phyloP scores from a whole-genome alignment of 2,329 filamentous ascomycete genomes.

The Parastagonospora avenae region DNA sequence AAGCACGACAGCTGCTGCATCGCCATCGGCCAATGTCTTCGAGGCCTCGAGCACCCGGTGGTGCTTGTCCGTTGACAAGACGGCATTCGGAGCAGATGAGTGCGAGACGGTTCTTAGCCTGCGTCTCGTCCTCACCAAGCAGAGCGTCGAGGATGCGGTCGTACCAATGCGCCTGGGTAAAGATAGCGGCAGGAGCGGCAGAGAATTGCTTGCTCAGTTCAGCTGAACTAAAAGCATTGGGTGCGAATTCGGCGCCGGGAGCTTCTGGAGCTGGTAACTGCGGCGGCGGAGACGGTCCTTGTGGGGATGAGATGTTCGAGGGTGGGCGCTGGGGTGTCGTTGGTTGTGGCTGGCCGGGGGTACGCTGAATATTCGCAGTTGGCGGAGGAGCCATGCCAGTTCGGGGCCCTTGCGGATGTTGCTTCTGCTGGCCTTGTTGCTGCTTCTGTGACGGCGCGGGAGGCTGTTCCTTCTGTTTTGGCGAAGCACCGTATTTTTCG shows the following conservation, averaged over 20 bases:
- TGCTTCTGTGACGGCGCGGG: constrained; percentile 33
- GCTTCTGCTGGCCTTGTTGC: constrained; percentile 37
- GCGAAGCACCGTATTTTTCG: constrained; percentile 83
- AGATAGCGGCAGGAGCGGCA: constrained; percentile 43
- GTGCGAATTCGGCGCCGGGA: constrained; percentile 69
- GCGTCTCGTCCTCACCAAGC: constrained; percentile 92
- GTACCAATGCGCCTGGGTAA: constrained; percentile 76
- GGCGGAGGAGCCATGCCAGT: constrained; percentile 65
- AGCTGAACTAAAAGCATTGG: constrained; percentile 64
- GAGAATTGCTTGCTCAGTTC: constrained; percentile 39
- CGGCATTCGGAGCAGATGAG: constrained; percentile 83
- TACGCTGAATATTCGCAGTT: constrained; percentile 66
- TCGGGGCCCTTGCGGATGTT: constrained; percentile 44
- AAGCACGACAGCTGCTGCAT: constrained; percentile 80
- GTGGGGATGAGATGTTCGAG: constrained; percentile 20
- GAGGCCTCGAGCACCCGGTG: constrained; percentile 77
- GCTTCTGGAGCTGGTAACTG: constrained; percentile 21
- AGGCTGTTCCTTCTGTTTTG: constrained; percentile 50
- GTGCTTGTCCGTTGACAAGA: constrained; percentile 93
- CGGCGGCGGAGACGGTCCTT: constrained; percentile 27
- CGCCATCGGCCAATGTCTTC: constrained; percentile 86
- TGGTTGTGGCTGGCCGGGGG: constrained; percentile 30
- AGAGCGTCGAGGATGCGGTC: constrained; percentile 91
- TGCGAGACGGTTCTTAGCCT: constrained; percentile 86
- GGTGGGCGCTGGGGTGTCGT: constrained; percentile 33